These are phyloP conservation scores for Bothia castanella DNA, from an alignment of 1,284 basidiomycete genomes.

Conservation along the genomic window DNA sequence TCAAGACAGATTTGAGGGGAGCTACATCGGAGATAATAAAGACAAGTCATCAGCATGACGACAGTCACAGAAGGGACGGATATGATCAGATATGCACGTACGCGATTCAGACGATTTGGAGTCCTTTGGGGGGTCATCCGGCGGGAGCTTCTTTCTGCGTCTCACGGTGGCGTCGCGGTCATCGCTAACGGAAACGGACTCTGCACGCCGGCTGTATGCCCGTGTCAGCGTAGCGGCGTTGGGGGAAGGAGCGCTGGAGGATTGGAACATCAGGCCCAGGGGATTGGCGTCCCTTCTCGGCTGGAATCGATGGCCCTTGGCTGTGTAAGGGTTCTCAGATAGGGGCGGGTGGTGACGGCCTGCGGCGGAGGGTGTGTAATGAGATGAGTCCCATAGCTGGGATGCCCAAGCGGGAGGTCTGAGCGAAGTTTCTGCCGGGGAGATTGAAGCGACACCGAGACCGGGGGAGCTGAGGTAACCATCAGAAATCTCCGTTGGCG, in stretches of 20 bases:
- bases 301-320: slow-evolving; percentile 34
- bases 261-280: slow-evolving; percentile 69
- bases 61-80: slow-evolving; percentile 31
- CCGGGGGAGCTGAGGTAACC: slow-evolving; percentile 36
- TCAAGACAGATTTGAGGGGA: slow-evolving; percentile 66
- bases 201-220: slow-evolving; percentile 60
- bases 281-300: slow-evolving; percentile 41
- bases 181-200: slow-evolving; percentile 56
- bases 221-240: slow-evolving; percentile 46
- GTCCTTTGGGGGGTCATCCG: slow-evolving; percentile 41
- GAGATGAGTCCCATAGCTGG: slow-evolving; percentile 52
- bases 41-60: slow-evolving; percentile 22
- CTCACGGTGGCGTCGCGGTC: slow-evolving; percentile 70
- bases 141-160: slow-evolving; percentile 52
- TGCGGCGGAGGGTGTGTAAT: slow-evolving; percentile 31
- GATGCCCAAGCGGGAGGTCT: slow-evolving; percentile 57
- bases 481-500: slow-evolving; percentile 49
- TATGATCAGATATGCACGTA: slow-evolving; percentile 29
- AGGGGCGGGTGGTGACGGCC: slow-evolving; percentile 44
- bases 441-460: slow-evolving; percentile 48
- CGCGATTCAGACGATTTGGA: slow-evolving; percentile 31
- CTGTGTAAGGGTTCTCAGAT: slow-evolving; percentile 36
- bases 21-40: slow-evolving; percentile 34
- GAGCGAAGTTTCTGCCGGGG: slow-evolving; percentile 53
- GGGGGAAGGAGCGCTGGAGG: slow-evolving; percentile 61